phyloP scores from a whole-genome alignment of 2,329 filamentous ascomycete species.

The Leptosphaerulina australis region DNA sequence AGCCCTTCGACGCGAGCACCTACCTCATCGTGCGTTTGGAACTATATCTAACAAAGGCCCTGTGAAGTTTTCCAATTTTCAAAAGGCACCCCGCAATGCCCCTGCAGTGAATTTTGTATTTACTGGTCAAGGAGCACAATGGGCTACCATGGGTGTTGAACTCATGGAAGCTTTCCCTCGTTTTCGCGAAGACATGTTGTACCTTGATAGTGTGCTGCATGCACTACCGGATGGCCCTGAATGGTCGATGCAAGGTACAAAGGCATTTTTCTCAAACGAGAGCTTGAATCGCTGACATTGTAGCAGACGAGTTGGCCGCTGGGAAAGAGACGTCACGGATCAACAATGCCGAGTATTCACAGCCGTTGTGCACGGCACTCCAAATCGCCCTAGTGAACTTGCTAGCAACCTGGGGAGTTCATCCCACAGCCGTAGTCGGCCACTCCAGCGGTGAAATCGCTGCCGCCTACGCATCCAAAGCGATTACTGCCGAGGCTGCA shows the following conservation, averaged over 20 bases:
- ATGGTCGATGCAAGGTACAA: too few relatives aligned
- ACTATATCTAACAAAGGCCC: background rate
- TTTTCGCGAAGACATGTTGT: background rate
- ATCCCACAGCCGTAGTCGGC: conserved; percentile 18
- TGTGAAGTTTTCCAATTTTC: too few relatives aligned
- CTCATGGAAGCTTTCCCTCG: background rate
- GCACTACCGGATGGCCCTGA: too few relatives aligned
- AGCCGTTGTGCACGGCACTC: too few relatives aligned
- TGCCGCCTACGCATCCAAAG: conserved; percentile 20
- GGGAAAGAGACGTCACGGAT: too few relatives aligned
- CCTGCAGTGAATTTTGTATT: background rate
- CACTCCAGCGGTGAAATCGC: conserved; percentile 33
- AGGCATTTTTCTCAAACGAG: too few relatives aligned
- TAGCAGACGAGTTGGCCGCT: too few relatives aligned
- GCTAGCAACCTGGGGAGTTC: conserved; percentile 24
- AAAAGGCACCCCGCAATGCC: background rate
- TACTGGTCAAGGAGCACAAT: background rate
- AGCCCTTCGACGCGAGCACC: too few relatives aligned
- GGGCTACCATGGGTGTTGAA: background rate
- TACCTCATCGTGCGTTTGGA: background rate
- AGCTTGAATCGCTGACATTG: too few relatives aligned
- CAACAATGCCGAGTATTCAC: too few relatives aligned
- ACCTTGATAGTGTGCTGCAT: too few relatives aligned
- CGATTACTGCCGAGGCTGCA: background rate
- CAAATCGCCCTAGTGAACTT: too few relatives aligned